A percentile compares a stretch with the other conserved stretches of the same genome.
Evolutionary conservation across 176 grass and related monocot species (phyloP).

Genomic region (Eleusine coracana): DNA sequence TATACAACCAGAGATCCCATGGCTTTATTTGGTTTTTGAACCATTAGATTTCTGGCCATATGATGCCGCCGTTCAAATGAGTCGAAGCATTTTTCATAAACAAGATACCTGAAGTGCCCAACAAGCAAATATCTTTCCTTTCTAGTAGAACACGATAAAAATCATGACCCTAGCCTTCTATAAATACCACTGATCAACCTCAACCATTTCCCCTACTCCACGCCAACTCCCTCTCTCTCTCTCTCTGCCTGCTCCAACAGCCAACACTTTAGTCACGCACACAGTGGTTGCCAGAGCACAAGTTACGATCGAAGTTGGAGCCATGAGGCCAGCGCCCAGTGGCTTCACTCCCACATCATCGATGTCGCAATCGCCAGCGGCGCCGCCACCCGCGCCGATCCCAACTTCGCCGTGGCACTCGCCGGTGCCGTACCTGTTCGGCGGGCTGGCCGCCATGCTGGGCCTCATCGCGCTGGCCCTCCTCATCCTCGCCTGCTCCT

Average conservation of each 20-base stretch:
- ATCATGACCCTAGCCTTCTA: neutral
- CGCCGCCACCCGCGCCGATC: neutral
- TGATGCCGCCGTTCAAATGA: neutral
- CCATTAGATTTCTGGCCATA: too few species aligned
- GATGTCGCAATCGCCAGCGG: neutral
- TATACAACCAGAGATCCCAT: too few species aligned
- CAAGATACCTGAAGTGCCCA: neutral
- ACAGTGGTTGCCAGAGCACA: neutral
- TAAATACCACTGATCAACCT: conserved; percentile 26
- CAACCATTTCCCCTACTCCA: conserved; percentile 36
- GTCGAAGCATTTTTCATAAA: neutral
- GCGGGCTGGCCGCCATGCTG: conserved; percentile 65
- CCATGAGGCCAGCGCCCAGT: conserved; percentile 30
- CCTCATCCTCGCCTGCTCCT: conserved; percentile 84
- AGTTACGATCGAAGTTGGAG: neutral
- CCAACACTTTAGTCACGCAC: neutral
- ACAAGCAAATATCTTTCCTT: neutral
- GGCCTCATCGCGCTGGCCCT: conserved; percentile 69
- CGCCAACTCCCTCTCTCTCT: neutral
- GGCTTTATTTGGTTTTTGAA: too few species aligned
- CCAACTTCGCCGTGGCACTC: conserved; percentile 57
- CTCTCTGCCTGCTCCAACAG: neutral
- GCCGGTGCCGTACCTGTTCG: conserved; percentile 76
- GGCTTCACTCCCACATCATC: neutral
- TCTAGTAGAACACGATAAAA: neutral